Evolutionary conservation across 148 eudicot species (phyloP).

Genomic region (Chenopodium berlandieri): DNA sequence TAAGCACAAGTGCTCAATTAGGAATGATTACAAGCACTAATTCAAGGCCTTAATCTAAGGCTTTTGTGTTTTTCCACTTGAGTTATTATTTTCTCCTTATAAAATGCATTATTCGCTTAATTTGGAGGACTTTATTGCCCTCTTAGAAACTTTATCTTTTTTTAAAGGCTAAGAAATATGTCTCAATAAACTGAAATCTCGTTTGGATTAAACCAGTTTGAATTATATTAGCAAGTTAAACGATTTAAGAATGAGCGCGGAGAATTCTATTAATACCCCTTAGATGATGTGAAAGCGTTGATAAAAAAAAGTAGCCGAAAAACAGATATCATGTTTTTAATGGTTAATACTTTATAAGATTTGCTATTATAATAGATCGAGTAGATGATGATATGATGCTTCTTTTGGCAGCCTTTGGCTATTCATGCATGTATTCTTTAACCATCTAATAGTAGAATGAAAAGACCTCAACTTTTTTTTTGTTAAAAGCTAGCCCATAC

Average conservation of each 20-base stretch:
- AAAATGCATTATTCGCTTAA: not conserved
- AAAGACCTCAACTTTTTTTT: slow-evolving; percentile 5
- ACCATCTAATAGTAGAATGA: not conserved
- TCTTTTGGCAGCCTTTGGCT: slow-evolving; percentile 21
- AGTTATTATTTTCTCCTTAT: too few species aligned
- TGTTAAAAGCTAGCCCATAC: not conserved
- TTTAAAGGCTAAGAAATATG: too few species aligned
- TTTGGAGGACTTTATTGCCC: not conserved
- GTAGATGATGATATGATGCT: slow-evolving; percentile 11
- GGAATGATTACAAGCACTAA: slow-evolving; percentile 8
- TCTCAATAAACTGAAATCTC: too few species aligned
- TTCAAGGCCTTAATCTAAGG: slow-evolving; percentile 10
- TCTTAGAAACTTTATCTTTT: too few species aligned
- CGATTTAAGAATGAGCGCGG: too few species aligned
- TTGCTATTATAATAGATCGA: not conserved
- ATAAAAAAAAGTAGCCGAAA: slow-evolving; percentile 12
- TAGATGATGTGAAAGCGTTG: slow-evolving; percentile 1
- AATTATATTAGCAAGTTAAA: too few species aligned
- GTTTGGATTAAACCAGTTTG: too few species aligned
- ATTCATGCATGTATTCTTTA: not conserved
- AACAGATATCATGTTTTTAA: not conserved
- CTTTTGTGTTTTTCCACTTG: not conserved
- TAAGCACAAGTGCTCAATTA: slow-evolving; percentile 9
- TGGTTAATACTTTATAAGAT: not conserved
- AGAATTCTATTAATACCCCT: too few species aligned